These are phyloP conservation scores for Stagonosporopsis rhizophila DNA, from an alignment of 2,329 filamentous ascomycete genomes.

Conservation along the genomic window DNA sequence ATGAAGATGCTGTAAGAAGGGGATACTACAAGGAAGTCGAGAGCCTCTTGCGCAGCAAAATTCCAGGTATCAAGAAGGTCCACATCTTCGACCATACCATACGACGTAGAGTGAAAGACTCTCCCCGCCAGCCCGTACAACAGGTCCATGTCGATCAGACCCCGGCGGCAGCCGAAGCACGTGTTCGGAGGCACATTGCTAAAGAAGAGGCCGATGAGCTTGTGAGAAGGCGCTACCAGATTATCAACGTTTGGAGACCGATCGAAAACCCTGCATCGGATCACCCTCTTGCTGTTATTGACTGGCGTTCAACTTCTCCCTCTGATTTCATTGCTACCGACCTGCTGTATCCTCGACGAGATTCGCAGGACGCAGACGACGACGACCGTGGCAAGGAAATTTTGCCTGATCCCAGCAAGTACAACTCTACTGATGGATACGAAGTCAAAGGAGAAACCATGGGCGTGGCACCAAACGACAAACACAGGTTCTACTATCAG, in stretches of 20 bases:
- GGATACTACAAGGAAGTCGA: constrained; percentile 70
- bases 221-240: constrained; percentile 66
- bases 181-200: constrained; percentile 68
- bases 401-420: constrained; percentile 57
- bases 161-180: constrained; percentile 64
- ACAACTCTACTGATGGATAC: constrained; percentile 65
- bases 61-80: constrained; percentile 65
- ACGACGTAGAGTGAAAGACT: constrained; percentile 60
- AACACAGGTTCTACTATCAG: constrained; percentile 69
- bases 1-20: constrained; percentile 62
- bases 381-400: constrained; percentile 67
- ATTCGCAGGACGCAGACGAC: constrained; percentile 41
- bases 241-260: constrained; percentile 76
- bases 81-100: constrained; percentile 78
- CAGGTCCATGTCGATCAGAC: constrained; percentile 78
- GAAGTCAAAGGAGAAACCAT: constrained; percentile 70
- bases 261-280: constrained; percentile 69
- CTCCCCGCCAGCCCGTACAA: constrained; percentile 70
- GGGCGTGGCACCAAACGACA: constrained; percentile 63
- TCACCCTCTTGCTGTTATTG: constrained; percentile 72
- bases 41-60: constrained; percentile 60
- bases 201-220: constrained; percentile 63
- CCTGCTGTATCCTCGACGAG: constrained; percentile 65
- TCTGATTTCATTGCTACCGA: constrained; percentile 67
- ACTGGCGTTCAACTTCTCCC: constrained; percentile 65